phyloP scores from a whole-genome alignment of 768 basidiomycete species.

The Lactarius hengduanensis region DNA sequence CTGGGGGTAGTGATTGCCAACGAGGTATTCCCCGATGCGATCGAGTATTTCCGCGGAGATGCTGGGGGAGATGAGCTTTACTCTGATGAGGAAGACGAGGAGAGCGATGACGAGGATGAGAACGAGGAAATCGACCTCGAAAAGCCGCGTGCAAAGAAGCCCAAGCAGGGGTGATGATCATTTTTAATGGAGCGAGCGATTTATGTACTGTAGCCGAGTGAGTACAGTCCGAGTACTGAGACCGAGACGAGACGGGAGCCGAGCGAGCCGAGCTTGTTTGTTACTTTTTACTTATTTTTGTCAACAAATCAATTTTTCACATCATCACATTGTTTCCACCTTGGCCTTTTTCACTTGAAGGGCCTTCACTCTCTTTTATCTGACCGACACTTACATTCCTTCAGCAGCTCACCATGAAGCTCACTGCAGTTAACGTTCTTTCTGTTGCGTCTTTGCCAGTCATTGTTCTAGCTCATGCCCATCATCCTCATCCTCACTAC shows the following conservation, averaged over 20 bases:
- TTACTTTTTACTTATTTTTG: neutral
- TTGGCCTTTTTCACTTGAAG: conserved; percentile 10
- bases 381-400: neutral
- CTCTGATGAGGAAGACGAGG: conserved; percentile 63
- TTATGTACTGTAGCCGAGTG: neutral
- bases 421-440: conserved; percentile 34
- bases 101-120: conserved; percentile 74
- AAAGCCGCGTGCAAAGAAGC: conserved; percentile 76
- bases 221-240: neutral
- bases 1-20: conserved; percentile 69
- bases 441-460: conserved; percentile 38
- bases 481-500: conserved; percentile 8
- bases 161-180: conserved; percentile 54
- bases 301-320: neutral
- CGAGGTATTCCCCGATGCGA: conserved; percentile 78
- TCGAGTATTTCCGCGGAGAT: conserved; percentile 78
- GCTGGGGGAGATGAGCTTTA: conserved; percentile 58
- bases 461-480: conserved; percentile 42
- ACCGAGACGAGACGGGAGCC: neutral
- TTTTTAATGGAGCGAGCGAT: neutral
- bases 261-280: neutral
- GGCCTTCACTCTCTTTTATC: conserved; percentile 14
- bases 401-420: conserved; percentile 35
- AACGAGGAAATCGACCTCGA: conserved; percentile 83
- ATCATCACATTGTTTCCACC: neutral